A percentile compares a stretch with the other conserved stretches of the same genome.
These are phyloP conservation scores for Fusarium brachygibbosum DNA, from an alignment of 2,329 filamentous ascomycete species.

Conservation along the genomic window DNA sequence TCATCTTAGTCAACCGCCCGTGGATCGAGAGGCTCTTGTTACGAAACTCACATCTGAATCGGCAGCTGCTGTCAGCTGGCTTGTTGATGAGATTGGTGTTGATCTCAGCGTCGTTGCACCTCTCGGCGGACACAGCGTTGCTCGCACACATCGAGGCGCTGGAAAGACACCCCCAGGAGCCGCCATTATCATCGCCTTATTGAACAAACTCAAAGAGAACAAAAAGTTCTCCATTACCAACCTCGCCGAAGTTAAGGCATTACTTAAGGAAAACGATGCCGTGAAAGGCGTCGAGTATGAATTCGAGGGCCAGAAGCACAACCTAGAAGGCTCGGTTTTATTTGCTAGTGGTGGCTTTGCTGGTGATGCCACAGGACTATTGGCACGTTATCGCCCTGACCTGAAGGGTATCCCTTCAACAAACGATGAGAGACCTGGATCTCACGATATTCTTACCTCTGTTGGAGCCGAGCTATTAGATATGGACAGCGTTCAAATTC, in stretches of 20 bases:
- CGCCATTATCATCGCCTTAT: conserved; percentile 67
- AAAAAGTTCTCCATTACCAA: conserved; percentile 66
- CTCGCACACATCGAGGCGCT: conserved; percentile 62
- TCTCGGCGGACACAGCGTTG: conserved; percentile 71
- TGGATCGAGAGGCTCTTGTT: conserved; percentile 62
- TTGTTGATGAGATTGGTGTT: conserved; percentile 68
- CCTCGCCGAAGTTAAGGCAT: conserved; percentile 65
- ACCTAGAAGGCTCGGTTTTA: conserved; percentile 64
- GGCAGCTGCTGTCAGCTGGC: conserved; percentile 66
- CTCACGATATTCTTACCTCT: conserved; percentile 60
- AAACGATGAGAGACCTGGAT: conserved; percentile 69
- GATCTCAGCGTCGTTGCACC: conserved; percentile 70
- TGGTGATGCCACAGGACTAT: conserved; percentile 69
- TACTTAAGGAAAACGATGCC: conserved; percentile 55
- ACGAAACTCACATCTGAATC: conserved; percentile 63
- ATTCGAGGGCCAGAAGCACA: conserved; percentile 53
- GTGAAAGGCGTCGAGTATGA: conserved; percentile 68
- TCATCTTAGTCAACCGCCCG: conserved; percentile 28
- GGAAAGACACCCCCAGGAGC: conserved; percentile 70
- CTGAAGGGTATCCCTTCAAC: conserved; percentile 72
- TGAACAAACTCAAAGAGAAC: conserved; percentile 64
- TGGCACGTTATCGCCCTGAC: conserved; percentile 70
- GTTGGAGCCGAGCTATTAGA: conserved; percentile 61
- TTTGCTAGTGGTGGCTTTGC: conserved; percentile 74
- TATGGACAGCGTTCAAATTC: conserved; percentile 72